Evolutionary conservation across 768 basidiomycete genomes (phyloP), one percentile per base, ranked within the genome.

Genomic region (Sporobolomyces roseus): DNA sequence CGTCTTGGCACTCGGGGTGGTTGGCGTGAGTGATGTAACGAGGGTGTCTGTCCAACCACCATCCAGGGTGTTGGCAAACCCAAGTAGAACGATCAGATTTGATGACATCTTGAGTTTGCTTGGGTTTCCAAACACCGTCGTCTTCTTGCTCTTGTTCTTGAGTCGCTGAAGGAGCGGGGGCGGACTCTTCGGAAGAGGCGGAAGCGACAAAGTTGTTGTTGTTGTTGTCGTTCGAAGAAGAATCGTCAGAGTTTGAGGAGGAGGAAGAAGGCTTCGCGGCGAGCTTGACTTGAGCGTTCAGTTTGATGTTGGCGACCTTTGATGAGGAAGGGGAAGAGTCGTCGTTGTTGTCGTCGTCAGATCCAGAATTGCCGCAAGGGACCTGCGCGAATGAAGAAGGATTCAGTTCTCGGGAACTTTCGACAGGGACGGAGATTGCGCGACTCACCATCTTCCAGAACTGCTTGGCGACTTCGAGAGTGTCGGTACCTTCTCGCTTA

Each of bases 381-480:
- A 69, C 45, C 58, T 60, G 56, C 8, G 4, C 19, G 54, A 55
- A 55, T n/a, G 33, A 53, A 32, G 33, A 23, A 35, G 4, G 30
- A 7, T 7, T n/a, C n/a, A n/a, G n/a, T n/a, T n/a, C n/a, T n/a
- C n/a, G n/a, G n/a, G n/a, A 53, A 27, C 10, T 19, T 32, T 16
- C 12, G 29, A 36, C 4, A 4, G 32, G 32, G 53, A 36, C 25
- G 27, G 35, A 53, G 52, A 21, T 41, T 41, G 38, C 9, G 19
- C 2, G 35, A 45, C 56, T n/a, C 32, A 45, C 45, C 29, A 52
- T 14, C 17, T 50, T 38, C 68, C 68, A 69, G 59, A 69, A 64
- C 41, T 69, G 68, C 46, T 69, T 69, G 10, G 63, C 68, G 10
- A 64, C 52, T 36, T 69, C 68, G 50, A 69, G 68, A 19, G 58